Evolutionary conservation across 257 asterid species (phyloP), one percentile per base, ranked within the genome.

Genomic region (Catharanthus roseus): DNA sequence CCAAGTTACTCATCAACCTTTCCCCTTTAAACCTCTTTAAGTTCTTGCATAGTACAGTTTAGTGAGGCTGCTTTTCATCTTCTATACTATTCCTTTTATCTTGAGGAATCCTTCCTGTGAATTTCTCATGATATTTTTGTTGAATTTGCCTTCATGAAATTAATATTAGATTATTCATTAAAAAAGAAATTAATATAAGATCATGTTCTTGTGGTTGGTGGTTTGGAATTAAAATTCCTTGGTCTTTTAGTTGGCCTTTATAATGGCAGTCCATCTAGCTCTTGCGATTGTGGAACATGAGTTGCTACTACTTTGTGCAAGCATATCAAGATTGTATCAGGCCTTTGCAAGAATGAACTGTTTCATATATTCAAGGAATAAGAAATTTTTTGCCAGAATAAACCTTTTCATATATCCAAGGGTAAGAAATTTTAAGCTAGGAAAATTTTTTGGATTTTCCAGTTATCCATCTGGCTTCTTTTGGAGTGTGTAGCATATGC

Each of bases 281-380:
- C 55, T 24, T 31, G 33, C 19, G 62, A 38, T n/a, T 65, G 24
- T 38, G 36, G 62, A 49, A 68, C 49, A 42, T 42, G 5, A 42
- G 10, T 6, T 50, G 47, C 63, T 68, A 49, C 73, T 28, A 31
- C 73, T 53, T 69, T n/a, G 38, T 54, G 31, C 44, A 60, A 60
- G 66, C 23, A 31, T 18, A 15, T 33, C 5, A 31, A 33, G 15
- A 33, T 33, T 31, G 42, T 60, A 28, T 13, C 29, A 58, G 39
- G 65, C 65, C 65, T 29, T 47, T 16, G 21, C 50, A 28, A 57
- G 21, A 2, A 57, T 5, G 5, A 24, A 26, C 7, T 57, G 11
- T 57, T 28, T 1, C 36, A 44, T 31, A 57, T 57, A 57, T 3
- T 9, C 15, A 19, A 57, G 64, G 19, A 57, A 26, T 57, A 8